Evolutionary conservation across 2,329 filamentous ascomycete genomes (phyloP), one percentile per base, ranked within the genome.

Genomic region (Gyromitra esculenta): DNA sequence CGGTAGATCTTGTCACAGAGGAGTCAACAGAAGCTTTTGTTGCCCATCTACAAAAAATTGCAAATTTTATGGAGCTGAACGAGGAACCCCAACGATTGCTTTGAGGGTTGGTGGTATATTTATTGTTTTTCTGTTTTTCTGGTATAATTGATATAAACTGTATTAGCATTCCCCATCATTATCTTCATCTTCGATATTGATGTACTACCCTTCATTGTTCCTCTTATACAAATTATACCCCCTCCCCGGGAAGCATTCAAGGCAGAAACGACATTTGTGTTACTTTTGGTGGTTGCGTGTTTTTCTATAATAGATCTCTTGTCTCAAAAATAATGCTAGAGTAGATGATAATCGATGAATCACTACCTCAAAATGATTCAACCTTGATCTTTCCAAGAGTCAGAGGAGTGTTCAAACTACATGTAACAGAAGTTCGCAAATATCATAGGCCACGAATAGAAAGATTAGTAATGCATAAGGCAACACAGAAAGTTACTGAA

Each of bases 41-140:
- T 56, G 35, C 50, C 15, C 72, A 71, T 31, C 21, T 75, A 2
- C 66, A 59, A 18, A 75, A 71, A 57, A 65, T 75, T 35, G 72
- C 72, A 11, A 37, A 25, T 11, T 75, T 75, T 5, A 70, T 75
- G 72, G 72, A 71, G 41, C 15, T 75, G 5, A 65, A 60, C 5
- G 72, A 70, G n/a, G 65, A 75, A 8, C 59, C 57, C 7, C 65
- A 70, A 11, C 70, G 60, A 63, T 59, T 75, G 41, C 50, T 71
- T 43, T 75, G 39, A 75, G 65, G 15, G 4, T 18, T 18, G 31
- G 35, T 45, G 21, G 39, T 35, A 52, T 60, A 39, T 4, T 15
- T 56, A 3, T 4, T 31, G 25, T 56, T 1, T 41, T 21, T 2
- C 1, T 21, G 18, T 52, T 65, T 37, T 15, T 41, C 15, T 2